These are phyloP conservation scores for Cercospora berteroae DNA, from an alignment of 2,329 filamentous ascomycete genomes.

Conservation along the genomic window DNA sequence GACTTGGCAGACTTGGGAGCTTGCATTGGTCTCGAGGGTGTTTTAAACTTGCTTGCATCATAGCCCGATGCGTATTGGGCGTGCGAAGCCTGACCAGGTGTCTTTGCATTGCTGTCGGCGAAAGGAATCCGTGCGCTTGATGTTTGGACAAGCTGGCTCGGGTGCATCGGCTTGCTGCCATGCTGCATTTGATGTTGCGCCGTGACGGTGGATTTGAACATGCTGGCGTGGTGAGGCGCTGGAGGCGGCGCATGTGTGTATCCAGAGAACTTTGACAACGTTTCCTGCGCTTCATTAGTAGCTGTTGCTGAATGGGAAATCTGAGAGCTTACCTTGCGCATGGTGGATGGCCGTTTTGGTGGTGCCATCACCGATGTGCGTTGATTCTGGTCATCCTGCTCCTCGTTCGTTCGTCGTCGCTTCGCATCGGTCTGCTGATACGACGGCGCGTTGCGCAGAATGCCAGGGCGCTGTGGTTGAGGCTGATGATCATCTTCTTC, in stretches of 20 bases:
- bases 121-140: constrained; percentile 89
- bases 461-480: constrained; percentile 54
- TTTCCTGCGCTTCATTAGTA: constrained; percentile 49
- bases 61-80: constrained; percentile 33
- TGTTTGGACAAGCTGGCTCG: constrained; percentile 81
- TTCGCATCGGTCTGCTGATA: constrained; percentile 71
- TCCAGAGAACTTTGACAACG: constrained; percentile 60
- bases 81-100: constrained; percentile 35
- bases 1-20: constrained; percentile 63
- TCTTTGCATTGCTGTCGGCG: constrained; percentile 65
- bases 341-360: constrained; percentile 76
- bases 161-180: constrained; percentile 54
- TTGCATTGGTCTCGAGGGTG: constrained; percentile 58
- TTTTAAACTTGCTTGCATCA: constrained; percentile 56
- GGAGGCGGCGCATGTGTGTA: constrained; percentile 59
- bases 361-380: constrained; percentile 72
- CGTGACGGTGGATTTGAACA: constrained; percentile 66
- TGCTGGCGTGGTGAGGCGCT: constrained; percentile 48
- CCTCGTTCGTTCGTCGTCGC: constrained; percentile 73
- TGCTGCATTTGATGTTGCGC: constrained; percentile 65
- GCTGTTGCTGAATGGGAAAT: background rate
- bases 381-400: constrained; percentile 60
- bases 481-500: constrained; percentile 62
- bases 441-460: constrained; percentile 51
- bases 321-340: constrained; percentile 62